Percentiles rank a stretch among this genome's conserved stretches.
phyloP scores from a whole-genome alignment of 345 rosid species.

The Eucalyptus erythrocorys region DNA sequence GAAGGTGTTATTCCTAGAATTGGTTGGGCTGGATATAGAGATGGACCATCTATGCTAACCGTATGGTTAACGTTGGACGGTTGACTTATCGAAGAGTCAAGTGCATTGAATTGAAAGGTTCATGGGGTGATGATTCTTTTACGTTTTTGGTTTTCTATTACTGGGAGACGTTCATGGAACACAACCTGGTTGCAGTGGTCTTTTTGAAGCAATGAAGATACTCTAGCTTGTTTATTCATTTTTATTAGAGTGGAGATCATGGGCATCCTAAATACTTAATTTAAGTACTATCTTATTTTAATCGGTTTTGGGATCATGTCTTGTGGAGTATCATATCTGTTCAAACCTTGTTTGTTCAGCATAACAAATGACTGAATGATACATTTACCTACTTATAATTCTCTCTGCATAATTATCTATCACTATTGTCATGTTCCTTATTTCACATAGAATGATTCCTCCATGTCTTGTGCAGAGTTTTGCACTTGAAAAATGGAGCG shows the following conservation, averaged over 20 bases:
- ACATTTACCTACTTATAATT: neutral
- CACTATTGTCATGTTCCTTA: neutral
- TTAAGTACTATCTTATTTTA: neutral
- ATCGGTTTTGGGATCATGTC: neutral
- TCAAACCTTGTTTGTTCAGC: neutral
- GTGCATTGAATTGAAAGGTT: neutral
- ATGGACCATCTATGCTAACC: neutral
- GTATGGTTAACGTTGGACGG: neutral
- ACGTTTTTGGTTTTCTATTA: neutral
- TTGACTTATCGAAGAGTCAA: neutral
- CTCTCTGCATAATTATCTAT: neutral
- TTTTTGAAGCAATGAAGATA: neutral
- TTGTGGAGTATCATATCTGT: neutral
- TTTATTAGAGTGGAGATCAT: neutral
- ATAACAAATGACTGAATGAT: neutral
- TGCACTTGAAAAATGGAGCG: constrained; percentile 10
- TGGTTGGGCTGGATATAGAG: neutral
- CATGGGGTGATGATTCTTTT: neutral
- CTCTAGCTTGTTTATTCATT: neutral
- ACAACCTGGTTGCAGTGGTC: neutral
- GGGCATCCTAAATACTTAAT: neutral
- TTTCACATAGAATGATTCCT: neutral
- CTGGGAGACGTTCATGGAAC: neutral
- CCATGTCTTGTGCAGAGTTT: constrained; percentile 1
- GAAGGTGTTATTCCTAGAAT: neutral